Conservation (phyloP, 2,329 filamentous ascomycete genomes). For the Sporothrix inflata region DNA sequence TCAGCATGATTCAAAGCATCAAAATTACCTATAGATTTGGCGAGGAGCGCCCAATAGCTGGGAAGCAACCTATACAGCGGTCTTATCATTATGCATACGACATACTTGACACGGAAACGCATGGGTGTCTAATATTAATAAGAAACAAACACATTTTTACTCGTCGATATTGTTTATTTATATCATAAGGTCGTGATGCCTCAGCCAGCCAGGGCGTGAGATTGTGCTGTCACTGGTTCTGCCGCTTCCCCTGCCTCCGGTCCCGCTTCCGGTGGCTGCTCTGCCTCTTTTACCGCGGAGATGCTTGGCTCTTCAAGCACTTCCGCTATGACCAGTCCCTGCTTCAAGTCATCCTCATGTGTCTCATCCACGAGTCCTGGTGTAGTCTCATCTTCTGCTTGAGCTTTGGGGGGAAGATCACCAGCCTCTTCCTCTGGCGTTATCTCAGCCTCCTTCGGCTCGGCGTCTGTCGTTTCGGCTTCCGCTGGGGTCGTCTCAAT, state of each 20-base stretch:
- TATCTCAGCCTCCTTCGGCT: not conserved
- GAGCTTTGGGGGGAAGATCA: no score
- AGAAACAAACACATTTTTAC: not conserved
- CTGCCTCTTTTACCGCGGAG: no score
- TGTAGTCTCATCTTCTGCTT: not conserved
- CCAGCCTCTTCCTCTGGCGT: not conserved
- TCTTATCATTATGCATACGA: not conserved
- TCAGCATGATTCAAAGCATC: not conserved
- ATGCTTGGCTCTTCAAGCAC: not conserved
- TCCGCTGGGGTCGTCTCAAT: not conserved
- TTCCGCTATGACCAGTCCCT: not conserved
- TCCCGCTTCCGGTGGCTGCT: not conserved
- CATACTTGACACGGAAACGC: not conserved
- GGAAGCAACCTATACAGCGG: not conserved
- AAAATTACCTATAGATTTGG: not conserved
- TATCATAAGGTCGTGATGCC: not conserved
- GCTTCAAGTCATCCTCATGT: not conserved
- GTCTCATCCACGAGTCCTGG: not conserved
- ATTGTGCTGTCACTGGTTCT: not conserved
- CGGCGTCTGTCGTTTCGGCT: no score
- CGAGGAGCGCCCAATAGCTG: not conserved
- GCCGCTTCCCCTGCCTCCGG: not conserved
- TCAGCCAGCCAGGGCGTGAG: not conserved
- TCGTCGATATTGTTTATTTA: not conserved
- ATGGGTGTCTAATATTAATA: not conserved